These are phyloP conservation scores for Harrya chromipes DNA, from an alignment of 768 basidiomycete species.

Conservation along the genomic window DNA sequence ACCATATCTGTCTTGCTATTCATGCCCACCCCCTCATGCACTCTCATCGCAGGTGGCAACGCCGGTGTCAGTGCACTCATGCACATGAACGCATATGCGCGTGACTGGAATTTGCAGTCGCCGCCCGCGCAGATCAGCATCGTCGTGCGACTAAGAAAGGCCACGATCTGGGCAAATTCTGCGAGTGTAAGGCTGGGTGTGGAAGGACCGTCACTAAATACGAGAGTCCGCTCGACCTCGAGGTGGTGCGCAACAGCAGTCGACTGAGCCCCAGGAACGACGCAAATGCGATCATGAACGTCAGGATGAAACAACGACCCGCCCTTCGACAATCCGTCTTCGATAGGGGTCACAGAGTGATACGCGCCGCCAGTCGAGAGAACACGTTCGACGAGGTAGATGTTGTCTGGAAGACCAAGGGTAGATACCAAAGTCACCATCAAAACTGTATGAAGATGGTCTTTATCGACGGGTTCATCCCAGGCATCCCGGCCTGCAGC, in stretches of 20 bases:
- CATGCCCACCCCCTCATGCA: too few species aligned
- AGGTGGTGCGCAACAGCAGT: neutral
- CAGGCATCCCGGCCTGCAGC: too few species aligned
- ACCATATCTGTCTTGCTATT: too few species aligned
- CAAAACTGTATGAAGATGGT: too few species aligned
- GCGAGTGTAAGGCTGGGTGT: neutral
- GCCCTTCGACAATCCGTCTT: neutral
- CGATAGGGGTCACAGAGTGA: neutral
- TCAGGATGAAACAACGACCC: slow-evolving; percentile 9
- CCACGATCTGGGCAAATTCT: slow-evolving; percentile 4
- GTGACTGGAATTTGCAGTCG: slow-evolving; percentile 11
- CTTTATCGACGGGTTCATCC: too few species aligned
- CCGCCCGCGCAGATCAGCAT: slow-evolving; percentile 5
- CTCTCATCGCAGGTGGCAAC: too few species aligned
- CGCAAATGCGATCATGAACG: slow-evolving; percentile 8
- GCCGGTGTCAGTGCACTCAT: slow-evolving; percentile 1
- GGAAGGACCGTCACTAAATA: neutral
- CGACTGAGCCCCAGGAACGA: neutral
- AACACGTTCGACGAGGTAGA: too few species aligned
- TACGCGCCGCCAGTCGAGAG: too few species aligned
- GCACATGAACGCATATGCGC: slow-evolving; percentile 11
- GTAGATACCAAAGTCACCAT: too few species aligned
- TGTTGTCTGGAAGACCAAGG: too few species aligned
- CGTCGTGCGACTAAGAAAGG: slow-evolving; percentile 6
- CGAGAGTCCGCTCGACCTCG: slow-evolving; percentile 8